A percentile compares a stretch with the other conserved stretches of the same genome.
These are phyloP conservation scores for Centaurea solstitialis DNA, from an alignment of 129 eudicot species.

Conservation along the genomic window DNA sequence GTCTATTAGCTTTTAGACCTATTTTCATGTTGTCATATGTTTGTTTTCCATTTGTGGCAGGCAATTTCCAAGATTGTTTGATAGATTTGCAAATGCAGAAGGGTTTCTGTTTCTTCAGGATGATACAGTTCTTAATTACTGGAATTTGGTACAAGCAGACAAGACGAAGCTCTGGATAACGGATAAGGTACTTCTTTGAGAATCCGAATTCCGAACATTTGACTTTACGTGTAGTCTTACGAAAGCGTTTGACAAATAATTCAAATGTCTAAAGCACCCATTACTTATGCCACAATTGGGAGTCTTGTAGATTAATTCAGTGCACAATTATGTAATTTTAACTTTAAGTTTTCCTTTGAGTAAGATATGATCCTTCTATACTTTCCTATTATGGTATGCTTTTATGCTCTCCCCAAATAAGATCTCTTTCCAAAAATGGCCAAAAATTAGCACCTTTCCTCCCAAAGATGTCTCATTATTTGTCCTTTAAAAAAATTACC, in stretches of 20 bases:
- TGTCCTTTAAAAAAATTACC: background rate
- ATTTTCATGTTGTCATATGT: background rate
- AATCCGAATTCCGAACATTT: background rate
- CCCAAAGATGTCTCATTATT: background rate
- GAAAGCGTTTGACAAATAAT: background rate
- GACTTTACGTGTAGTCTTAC: slow-evolving; percentile 10
- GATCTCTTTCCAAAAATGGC: background rate
- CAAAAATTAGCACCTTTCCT: background rate
- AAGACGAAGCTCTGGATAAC: slow-evolving; percentile 89
- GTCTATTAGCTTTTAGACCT: background rate
- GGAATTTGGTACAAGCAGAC: slow-evolving; percentile 90
- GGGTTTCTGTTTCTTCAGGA: slow-evolving; percentile 83
- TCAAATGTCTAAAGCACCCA: slow-evolving; percentile 2
- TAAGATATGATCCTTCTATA: background rate
- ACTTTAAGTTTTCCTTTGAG: background rate
- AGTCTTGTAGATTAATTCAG: background rate
- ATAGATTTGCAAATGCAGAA: slow-evolving; percentile 76
- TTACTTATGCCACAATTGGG: background rate
- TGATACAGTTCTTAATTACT: slow-evolving; percentile 81
- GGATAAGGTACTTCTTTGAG: slow-evolving; percentile 57
- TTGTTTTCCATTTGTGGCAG: slow-evolving; percentile 41
- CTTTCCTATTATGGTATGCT: background rate
- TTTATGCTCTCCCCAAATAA: background rate
- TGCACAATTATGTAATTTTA: background rate
- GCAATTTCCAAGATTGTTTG: slow-evolving; percentile 62